phyloP scores from a whole-genome alignment of 345 rosid genomes.

The Litchi chinensis region DNA sequence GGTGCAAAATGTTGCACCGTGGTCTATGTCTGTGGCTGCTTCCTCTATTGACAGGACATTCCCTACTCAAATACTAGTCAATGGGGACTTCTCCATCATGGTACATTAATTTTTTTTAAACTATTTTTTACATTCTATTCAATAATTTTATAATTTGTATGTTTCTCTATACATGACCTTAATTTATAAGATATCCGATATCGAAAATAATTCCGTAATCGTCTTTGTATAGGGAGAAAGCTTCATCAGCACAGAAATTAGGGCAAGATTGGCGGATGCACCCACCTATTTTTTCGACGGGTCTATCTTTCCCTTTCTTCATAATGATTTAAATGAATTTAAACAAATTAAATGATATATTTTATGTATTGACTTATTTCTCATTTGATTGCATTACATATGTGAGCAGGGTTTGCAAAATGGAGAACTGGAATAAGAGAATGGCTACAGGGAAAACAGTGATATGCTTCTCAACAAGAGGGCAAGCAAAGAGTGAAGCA shows the following conservation, averaged over 20 bases:
- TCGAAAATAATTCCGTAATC: not conserved
- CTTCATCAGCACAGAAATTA: conserved; percentile 48
- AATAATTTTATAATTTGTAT: no score
- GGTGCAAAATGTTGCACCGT: conserved; percentile 58
- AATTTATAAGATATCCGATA: not conserved
- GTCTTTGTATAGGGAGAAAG: conserved; percentile 54
- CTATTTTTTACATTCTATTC: no score
- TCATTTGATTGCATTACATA: not conserved
- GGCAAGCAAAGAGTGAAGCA: conserved; percentile 45
- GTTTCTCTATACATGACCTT: no score
- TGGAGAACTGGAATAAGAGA: conserved; percentile 39
- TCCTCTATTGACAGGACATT: conserved; percentile 55
- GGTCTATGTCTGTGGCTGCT: conserved; percentile 64
- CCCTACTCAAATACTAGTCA: conserved; percentile 43
- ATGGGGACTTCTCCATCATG: conserved; percentile 38
- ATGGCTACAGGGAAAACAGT: conserved; percentile 46
- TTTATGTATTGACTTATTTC: no score
- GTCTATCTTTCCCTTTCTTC: conserved; percentile 23
- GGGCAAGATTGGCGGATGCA: conserved; percentile 47
- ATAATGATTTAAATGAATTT: no score
- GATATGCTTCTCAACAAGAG: conserved; percentile 59
- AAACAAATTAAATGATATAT: no score
- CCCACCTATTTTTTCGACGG: conserved; percentile 46
- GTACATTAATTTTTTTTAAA: conserved; percentile 28
- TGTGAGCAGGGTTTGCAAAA: conserved; percentile 42